Percentiles rank a stretch among this genome's conserved stretches.
phyloP scores from a whole-genome alignment of 805 yeast genomes.

The Cyberlindnera xylosilytica region DNA sequence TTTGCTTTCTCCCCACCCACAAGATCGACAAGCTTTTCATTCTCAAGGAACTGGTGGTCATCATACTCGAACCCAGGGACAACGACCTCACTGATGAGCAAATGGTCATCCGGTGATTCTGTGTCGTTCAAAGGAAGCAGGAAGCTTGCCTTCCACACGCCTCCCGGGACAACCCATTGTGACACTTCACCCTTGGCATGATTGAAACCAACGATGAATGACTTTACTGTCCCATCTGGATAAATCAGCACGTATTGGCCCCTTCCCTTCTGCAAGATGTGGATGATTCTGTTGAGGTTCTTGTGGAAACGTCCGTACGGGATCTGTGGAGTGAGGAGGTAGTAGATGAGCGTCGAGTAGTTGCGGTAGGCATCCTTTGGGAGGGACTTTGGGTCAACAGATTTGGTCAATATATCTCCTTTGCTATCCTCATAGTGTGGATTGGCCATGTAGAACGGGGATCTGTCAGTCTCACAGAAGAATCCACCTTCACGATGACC shows the following conservation, averaged over 20 bases:
- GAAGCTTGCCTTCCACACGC: slow-evolving; percentile 55
- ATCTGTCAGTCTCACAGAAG: slow-evolving; percentile 53
- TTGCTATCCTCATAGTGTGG: slow-evolving; percentile 22
- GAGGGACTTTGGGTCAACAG: background rate
- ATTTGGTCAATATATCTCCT: background rate
- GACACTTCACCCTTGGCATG: slow-evolving; percentile 43
- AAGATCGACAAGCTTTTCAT: slow-evolving; percentile 31
- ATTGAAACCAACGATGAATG: slow-evolving; percentile 53
- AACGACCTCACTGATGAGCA: slow-evolving; percentile 54
- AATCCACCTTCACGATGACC: slow-evolving; percentile 58
- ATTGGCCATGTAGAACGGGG: slow-evolving; percentile 40
- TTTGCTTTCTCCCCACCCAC: slow-evolving; percentile 38
- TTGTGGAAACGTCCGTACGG: slow-evolving; percentile 51
- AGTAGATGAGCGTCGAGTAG: slow-evolving; percentile 50
- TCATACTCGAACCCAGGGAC: slow-evolving; percentile 60
- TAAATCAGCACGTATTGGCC: slow-evolving; percentile 53
- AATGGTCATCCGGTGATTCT: slow-evolving; percentile 36
- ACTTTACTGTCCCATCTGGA: slow-evolving; percentile 46
- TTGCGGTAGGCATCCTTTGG: slow-evolving; percentile 30
- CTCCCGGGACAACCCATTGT: slow-evolving; percentile 67
- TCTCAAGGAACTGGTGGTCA: slow-evolving; percentile 46
- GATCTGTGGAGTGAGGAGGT: slow-evolving; percentile 46
- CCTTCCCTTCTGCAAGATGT: slow-evolving; percentile 51
- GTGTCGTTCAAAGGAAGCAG: slow-evolving; percentile 34
- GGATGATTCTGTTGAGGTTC: slow-evolving; percentile 51